Percentiles rank a stretch among this genome's conserved stretches.
phyloP scores from a whole-genome alignment of 441 rosid genomes.

The Jatropha multifida region DNA sequence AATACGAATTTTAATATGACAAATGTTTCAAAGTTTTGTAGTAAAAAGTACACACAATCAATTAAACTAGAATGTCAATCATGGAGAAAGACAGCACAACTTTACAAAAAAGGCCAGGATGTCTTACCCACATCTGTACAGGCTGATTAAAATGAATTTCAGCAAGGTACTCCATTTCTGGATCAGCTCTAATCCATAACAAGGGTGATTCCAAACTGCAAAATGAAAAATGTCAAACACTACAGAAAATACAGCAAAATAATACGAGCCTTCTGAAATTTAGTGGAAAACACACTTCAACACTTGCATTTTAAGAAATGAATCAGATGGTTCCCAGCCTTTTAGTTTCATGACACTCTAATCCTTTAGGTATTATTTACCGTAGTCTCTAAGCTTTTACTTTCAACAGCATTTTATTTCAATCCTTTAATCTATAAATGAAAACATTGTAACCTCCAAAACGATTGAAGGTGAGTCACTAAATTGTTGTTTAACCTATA shows the following conservation, averaged over 20 bases:
- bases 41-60: neutral
- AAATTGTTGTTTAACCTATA: neutral
- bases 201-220: constrained; percentile 94
- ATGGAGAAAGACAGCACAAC: neutral
- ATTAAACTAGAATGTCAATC: neutral
- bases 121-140: constrained; percentile 98
- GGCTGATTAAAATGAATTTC: constrained; percentile 98
- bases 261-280: neutral
- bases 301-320: neutral
- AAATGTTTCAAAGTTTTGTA: neutral
- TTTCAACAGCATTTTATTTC: too few species aligned
- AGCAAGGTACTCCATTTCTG: constrained; percentile 98
- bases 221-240: constrained; percentile 21
- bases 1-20: neutral
- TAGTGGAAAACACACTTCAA: neutral
- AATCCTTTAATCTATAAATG: too few species aligned
- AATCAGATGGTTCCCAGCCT: neutral
- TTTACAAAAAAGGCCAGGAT: constrained; percentile 9
- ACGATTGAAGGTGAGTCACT: too few species aligned
- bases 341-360: too few species aligned
- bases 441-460: too few species aligned
- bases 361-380: too few species aligned
- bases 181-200: constrained; percentile 96
- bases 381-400: too few species aligned
- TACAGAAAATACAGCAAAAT: neutral